These are phyloP conservation scores for Schoenoplectus tabernaemontani DNA, from an alignment of 202 grass and related monocot genomes.

Conservation along the genomic window DNA sequence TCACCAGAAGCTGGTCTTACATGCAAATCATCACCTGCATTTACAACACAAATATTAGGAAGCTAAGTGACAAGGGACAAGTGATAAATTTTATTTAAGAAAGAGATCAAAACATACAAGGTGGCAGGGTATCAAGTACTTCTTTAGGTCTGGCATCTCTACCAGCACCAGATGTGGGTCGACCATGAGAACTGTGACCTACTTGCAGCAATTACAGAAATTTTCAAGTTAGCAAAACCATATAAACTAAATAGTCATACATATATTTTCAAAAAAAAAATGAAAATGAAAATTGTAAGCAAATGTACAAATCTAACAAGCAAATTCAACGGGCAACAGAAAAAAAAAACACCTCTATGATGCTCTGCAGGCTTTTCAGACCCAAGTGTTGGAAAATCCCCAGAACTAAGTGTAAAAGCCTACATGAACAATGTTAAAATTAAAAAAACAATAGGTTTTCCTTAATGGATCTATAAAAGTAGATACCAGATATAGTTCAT, in stretches of 20 bases:
- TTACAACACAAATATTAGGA: not conserved
- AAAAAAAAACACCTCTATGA: constrained; percentile 53
- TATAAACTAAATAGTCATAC: not conserved
- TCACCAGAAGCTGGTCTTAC: constrained; percentile 8
- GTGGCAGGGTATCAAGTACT: constrained; percentile 30
- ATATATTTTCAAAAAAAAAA: not conserved
- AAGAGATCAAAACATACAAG: constrained; percentile 39
- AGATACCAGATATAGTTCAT: not conserved
- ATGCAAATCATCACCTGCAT: constrained; percentile 4
- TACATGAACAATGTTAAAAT: constrained; percentile 23
- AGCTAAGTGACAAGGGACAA: not conserved
- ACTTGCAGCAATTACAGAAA: constrained; percentile 19
- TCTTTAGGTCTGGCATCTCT: constrained; percentile 44
- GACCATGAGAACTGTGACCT: constrained; percentile 74
- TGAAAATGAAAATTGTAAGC: not conserved
- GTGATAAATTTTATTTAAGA: not conserved
- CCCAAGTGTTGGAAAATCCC: constrained; percentile 93
- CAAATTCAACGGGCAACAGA: not conserved
- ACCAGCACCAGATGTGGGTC: constrained; percentile 56
- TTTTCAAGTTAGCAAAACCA: not conserved
- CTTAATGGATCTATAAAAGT: not conserved
- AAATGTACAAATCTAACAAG: not conserved
- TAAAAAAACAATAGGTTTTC: constrained; percentile 12
- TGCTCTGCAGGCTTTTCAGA: constrained; percentile 53
- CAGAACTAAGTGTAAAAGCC: constrained; percentile 75